These are phyloP conservation scores for Globomyces pollinis-pini DNA, from an alignment of 192 early-diverging fungal species.

Conservation along the genomic window DNA sequence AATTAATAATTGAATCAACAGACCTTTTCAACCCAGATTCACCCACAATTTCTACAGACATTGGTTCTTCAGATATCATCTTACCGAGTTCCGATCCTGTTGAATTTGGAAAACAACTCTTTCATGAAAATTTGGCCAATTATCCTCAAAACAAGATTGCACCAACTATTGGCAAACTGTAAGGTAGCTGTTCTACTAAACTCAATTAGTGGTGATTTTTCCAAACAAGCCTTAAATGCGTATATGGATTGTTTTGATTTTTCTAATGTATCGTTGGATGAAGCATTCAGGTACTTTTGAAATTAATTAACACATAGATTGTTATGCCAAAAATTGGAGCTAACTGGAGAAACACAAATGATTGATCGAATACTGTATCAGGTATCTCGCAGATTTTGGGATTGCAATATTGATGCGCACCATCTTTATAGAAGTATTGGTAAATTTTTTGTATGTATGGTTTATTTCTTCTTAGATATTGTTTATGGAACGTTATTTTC, in stretches of 20 bases:
- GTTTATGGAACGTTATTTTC: slow-evolving; percentile 84
- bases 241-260: slow-evolving; percentile 85
- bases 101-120: slow-evolving; percentile 13
- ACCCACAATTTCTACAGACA: too few relatives aligned
- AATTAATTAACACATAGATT: slow-evolving; percentile 28
- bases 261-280: slow-evolving; percentile 57
- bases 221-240: slow-evolving; percentile 43
- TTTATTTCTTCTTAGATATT: slow-evolving; percentile 52
- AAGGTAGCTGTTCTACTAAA: not conserved
- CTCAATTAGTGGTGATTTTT: slow-evolving; percentile 23
- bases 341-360: slow-evolving; percentile 89
- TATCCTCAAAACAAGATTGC: slow-evolving; percentile 9
- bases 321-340: slow-evolving; percentile 67
- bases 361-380: slow-evolving; percentile 83
- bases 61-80: too few relatives aligned
- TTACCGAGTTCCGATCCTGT: too few relatives aligned
- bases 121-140: slow-evolving; percentile 14
- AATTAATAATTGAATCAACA: too few relatives aligned
- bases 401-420: slow-evolving; percentile 63
- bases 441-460: too few relatives aligned
- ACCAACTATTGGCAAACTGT: slow-evolving; percentile 23
- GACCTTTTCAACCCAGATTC: too few relatives aligned
- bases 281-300: slow-evolving; percentile 55
- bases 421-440: slow-evolving; percentile 17
- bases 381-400: slow-evolving; percentile 74